These are phyloP conservation scores for Williopsis jadinii DNA, from an alignment of 1,139 yeast species.

Conservation along the genomic window DNA sequence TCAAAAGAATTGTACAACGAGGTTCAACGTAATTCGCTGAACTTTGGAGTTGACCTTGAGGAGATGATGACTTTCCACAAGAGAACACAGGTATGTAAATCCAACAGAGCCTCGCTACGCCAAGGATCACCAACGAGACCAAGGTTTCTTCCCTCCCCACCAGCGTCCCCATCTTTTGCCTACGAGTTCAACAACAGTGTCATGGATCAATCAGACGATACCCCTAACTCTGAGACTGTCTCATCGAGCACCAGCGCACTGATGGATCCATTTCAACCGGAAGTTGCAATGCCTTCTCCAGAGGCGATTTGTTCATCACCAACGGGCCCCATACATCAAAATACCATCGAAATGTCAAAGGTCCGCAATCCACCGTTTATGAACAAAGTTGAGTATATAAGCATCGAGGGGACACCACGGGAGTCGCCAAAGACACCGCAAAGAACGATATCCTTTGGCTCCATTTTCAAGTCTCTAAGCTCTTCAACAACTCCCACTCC, in stretches of 20 bases:
- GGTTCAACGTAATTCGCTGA: slow-evolving; percentile 11
- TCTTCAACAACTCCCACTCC: too few relatives aligned
- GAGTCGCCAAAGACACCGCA: background rate
- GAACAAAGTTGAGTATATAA: background rate
- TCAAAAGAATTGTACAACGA: slow-evolving; percentile 14
- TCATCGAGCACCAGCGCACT: background rate
- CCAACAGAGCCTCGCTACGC: background rate
- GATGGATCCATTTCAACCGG: background rate
- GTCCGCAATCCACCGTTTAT: background rate
- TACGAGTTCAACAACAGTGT: background rate
- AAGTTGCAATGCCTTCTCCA: background rate
- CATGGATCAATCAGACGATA: background rate
- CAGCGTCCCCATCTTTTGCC: background rate
- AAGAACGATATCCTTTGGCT: background rate
- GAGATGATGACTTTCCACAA: slow-evolving; percentile 11
- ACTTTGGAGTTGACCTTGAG: slow-evolving; percentile 12
- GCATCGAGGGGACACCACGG: background rate
- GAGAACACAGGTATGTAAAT: background rate
- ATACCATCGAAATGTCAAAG: too few relatives aligned
- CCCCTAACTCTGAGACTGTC: background rate
- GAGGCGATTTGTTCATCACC: background rate
- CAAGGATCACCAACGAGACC: background rate
- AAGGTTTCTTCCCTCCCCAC: too few relatives aligned
- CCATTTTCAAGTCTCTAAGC: background rate
- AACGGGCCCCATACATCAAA: background rate